phyloP scores from a whole-genome alignment of 2,329 filamentous ascomycete genomes.

The Talaromyces funiculosus region DNA sequence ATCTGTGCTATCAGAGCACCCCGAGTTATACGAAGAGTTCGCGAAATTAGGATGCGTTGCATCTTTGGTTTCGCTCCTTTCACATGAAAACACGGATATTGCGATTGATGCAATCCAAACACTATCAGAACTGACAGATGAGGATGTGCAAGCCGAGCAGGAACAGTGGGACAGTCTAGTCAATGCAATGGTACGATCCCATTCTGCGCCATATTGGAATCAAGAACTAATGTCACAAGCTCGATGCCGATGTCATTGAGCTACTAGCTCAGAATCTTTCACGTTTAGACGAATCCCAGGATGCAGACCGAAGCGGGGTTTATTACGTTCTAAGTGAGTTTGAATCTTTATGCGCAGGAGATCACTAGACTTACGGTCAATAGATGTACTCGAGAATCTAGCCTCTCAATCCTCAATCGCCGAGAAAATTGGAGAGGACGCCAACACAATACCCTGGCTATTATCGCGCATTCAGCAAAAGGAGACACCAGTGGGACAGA shows the following conservation, averaged over 20 bases:
- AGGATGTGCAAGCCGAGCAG: slow-evolving; percentile 77
- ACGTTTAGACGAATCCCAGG: slow-evolving; percentile 67
- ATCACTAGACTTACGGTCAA: slow-evolving; percentile 15
- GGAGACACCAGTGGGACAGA: slow-evolving; percentile 70
- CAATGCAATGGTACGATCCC: slow-evolving; percentile 47
- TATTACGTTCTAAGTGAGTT: slow-evolving; percentile 67
- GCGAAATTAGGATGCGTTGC: slow-evolving; percentile 65
- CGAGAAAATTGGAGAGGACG: slow-evolving; percentile 65
- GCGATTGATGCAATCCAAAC: slow-evolving; percentile 88
- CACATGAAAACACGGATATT: slow-evolving; percentile 96
- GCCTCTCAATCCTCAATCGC: slow-evolving; percentile 64
- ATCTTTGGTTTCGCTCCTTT: slow-evolving; percentile 72
- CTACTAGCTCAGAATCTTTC: slow-evolving; percentile 55
- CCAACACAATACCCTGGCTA: slow-evolving; percentile 68
- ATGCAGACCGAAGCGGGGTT: slow-evolving; percentile 73
- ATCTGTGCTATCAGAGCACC: slow-evolving; percentile 80
- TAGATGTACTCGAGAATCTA: slow-evolving; percentile 73
- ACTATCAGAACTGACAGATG: slow-evolving; percentile 83
- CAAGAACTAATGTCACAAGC: slow-evolving; percentile 20
- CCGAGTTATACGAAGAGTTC: slow-evolving; percentile 76
- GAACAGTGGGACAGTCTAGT: slow-evolving; percentile 76
- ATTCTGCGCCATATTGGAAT: neutral
- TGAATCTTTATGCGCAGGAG: too few species aligned
- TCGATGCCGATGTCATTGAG: slow-evolving; percentile 40
- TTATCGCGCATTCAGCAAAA: slow-evolving; percentile 64